These are phyloP conservation scores for Passalora sequoiae DNA, from an alignment of 2,329 filamentous ascomycete species.

Conservation along the genomic window DNA sequence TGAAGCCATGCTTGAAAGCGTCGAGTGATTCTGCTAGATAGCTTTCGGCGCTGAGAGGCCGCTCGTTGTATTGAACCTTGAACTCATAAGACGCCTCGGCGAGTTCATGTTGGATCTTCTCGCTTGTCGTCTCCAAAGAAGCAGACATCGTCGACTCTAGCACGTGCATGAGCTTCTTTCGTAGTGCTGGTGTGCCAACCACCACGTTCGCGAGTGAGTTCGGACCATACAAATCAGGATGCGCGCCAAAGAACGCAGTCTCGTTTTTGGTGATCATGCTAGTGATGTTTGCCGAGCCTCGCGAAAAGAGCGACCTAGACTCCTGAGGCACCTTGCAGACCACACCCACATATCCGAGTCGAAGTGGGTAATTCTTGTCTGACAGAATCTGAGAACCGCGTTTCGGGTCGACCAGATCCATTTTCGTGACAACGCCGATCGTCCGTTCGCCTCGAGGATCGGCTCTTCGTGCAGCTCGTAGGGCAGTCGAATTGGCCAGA, in stretches of 20 bases:
- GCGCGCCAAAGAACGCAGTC: conserved; percentile 75
- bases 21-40: conserved; percentile 94
- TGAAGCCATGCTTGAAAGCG: conserved; percentile 96
- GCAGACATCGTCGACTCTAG: conserved; percentile 96
- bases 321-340: conserved; percentile 72
- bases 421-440: conserved; percentile 98
- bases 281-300: conserved; percentile 73
- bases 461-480: conserved; percentile 82
- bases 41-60: conserved; percentile 87
- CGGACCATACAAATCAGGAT: conserved; percentile 73
- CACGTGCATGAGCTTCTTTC: conserved; percentile 95
- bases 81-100: conserved; percentile 98
- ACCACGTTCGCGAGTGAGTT: conserved; percentile 57
- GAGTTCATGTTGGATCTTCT: conserved; percentile 89
- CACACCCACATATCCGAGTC: conserved; percentile 94
- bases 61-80: conserved; percentile 98
- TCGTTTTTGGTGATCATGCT: conserved; percentile 83
- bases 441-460: conserved; percentile 93
- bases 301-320: conserved; percentile 69
- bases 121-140: conserved; percentile 80
- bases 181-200: conserved; percentile 78
- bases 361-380: conserved; percentile 87
- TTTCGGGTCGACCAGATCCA: conserved; percentile 86
- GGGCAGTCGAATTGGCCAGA: conserved; percentile 87
- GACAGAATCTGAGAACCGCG: conserved; percentile 73